A percentile compares a stretch with the other conserved stretches of the same genome.
phyloP scores from a whole-genome alignment of 331 rosid genomes.

The Pyrus hybrid region DNA sequence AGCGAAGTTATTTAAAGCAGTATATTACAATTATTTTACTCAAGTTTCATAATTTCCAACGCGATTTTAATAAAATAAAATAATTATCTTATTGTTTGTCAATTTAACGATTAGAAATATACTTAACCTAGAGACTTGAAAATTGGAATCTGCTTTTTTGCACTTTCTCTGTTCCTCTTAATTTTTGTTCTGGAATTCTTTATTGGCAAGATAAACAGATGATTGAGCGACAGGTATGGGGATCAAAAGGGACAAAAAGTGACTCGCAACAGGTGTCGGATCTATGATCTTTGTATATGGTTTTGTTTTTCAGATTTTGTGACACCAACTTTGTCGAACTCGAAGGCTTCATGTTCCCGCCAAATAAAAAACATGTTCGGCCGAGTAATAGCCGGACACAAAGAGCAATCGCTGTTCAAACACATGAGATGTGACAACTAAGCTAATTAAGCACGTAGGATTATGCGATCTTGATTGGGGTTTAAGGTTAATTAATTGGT shows the following conservation, averaged over 20 bases:
- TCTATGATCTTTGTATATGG: not conserved
- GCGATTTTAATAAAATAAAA: not conserved
- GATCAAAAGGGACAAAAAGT: not conserved
- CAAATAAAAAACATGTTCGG: not conserved
- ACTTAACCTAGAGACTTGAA: not conserved
- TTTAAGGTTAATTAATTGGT: not conserved
- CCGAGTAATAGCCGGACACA: not conserved
- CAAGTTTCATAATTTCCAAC: too few relatives aligned
- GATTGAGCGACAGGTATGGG: not conserved
- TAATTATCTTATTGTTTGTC: too few relatives aligned
- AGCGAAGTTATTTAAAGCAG: too few relatives aligned
- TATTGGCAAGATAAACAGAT: not conserved
- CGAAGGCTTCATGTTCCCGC: not conserved
- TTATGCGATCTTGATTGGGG: not conserved
- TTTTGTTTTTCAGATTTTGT: not conserved
- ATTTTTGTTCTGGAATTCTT: not conserved
- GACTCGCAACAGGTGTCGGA: not conserved
- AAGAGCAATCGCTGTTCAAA: not conserved
- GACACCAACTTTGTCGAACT: not conserved
- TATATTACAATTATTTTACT: too few relatives aligned
- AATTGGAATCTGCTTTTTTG: not conserved
- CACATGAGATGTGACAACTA: not conserved
- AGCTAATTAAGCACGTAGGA: not conserved
- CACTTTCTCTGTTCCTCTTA: too few relatives aligned
- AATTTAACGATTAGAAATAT: not conserved